Evolutionary conservation across 78 protist genomes (phyloP), one percentile per base, ranked within the genome.

Genomic region (Paulinella micropora): DNA sequence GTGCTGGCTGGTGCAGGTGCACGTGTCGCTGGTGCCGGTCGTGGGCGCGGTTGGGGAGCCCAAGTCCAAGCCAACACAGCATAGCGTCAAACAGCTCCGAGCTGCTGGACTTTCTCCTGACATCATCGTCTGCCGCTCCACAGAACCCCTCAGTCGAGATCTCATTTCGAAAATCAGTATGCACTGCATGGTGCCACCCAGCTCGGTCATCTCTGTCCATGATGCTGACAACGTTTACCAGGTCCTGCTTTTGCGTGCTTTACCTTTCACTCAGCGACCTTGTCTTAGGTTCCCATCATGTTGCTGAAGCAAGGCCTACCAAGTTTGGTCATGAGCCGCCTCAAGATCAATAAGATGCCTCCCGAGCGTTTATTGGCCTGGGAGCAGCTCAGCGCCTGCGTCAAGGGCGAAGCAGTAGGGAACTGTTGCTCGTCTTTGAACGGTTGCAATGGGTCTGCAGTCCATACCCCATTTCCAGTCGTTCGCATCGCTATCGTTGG

Each of bases 51-150:
- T 73, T 2, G 97, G 97, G 51, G 97, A 96, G 92, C 97, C 91
- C 69, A 97, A 97, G 95, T 95, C 98, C 26, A 97, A 97, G 94
- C 99, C 99, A 79, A 95, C 98, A 0, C 99, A 97, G 93, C 97
- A 94, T 92, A 67, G 89, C 15, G 93, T 93, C 32, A 90, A 94
- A 37, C 95, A 93, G 81, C 89, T 96, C 86, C 90, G 97, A 1
- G 91, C 96, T 3, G 82, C 95, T 0, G 99, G 99, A 32, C 84
- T 96, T 40, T 41, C 86, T 3, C 98, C 99, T 64, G 97, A 97
- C 87, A 34, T 96, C 36, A 90, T 96, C 87, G 90, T 93, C 88
- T 95, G 97, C 89, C 95, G 97, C 36, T 77, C 37, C 34, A 87
- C 39, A 38, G 15, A 41, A 3, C 38, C 82, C 2, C 38, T 81